Conservation (phyloP, 345 rosid species). For the Heritiera fomes region DNA sequence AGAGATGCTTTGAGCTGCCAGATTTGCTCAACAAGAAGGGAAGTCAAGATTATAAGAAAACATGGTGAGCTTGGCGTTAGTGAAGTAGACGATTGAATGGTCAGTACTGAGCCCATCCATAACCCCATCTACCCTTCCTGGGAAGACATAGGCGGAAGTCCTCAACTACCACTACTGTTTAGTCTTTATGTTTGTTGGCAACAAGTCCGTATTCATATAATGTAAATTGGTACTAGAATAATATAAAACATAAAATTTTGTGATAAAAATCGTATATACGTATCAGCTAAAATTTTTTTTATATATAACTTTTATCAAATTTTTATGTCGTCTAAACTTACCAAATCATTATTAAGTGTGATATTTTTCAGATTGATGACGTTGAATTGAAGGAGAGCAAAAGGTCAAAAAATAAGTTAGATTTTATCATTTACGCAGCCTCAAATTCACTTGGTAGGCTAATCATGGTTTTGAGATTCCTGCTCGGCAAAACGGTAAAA, state of each 20-base stretch:
- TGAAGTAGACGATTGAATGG: constrained; percentile 12
- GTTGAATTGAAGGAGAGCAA: not conserved
- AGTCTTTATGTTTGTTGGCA: not conserved
- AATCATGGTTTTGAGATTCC: too few relatives aligned
- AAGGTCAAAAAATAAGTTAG: too few relatives aligned
- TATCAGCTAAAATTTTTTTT: too few relatives aligned
- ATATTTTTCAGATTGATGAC: not conserved
- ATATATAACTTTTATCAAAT: too few relatives aligned
- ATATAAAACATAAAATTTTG: too few relatives aligned
- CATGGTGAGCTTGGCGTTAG: constrained; percentile 5
- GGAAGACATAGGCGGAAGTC: not conserved
- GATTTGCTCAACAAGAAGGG: not conserved
- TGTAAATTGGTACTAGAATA: too few relatives aligned
- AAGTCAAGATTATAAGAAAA: not conserved
- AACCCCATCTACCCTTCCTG: constrained; percentile 45
- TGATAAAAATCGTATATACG: too few relatives aligned
- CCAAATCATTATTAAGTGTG: not conserved
- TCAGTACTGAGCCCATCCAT: constrained; percentile 15
- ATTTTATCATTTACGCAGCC: too few relatives aligned
- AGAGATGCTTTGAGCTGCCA: not conserved
- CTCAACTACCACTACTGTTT: constrained; percentile 37
- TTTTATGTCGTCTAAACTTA: too few relatives aligned
- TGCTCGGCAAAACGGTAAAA: too few relatives aligned
- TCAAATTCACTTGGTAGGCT: too few relatives aligned
- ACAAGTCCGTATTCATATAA: too few relatives aligned